Base-by-base conservation (phyloP, 176 grass and related monocot genomes). In the Carex parvula region DNA sequence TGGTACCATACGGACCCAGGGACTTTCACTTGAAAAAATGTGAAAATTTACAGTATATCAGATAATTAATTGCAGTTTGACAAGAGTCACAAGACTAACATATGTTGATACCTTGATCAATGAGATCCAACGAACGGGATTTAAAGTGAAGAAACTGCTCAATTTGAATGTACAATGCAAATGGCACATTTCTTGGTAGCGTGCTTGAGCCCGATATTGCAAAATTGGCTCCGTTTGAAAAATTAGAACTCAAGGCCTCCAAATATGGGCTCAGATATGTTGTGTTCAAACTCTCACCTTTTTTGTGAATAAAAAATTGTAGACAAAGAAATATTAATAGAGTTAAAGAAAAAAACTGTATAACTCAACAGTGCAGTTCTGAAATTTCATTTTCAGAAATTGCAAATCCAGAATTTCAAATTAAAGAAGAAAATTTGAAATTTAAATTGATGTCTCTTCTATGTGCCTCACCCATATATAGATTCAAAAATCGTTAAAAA, bases 231-330 rank as follows among this genome's bases (percentile, higher is more conserved):
- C 94, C 94, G 2, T 88, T 92, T 46, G 69, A 90, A 64, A 94
- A 97, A 84, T 94, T 85, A 16, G 92, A 87, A 64, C 89, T 89
- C 54, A 91, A 15, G 0, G 94, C 91, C 81, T 94, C 91, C 84
- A 94, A 26, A 52, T 91, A 97, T 35, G 94, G 92, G 35, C 90
- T 94, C 87, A 97, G 66, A 84, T 89, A 92, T 57, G 85, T 88
- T 78, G 89, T 89, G 67, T 94, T 91, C 66, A 97, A 91, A 54
- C 85, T 94, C 69, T 97, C 92, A 81, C 94, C 94, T 94, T 75
- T 29, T 46, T 26, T 26, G n/a, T 75, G 1, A 16, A 24, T 26
- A 3, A 50, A 73, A 54, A 54, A 5, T 48, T 73, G n/a, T 21
- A 75, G 2, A 14, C 44, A 75, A 54, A 53, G 22, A 75, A 30